Base-by-base conservation (phyloP, 2,329 filamentous ascomycete species). In the Cladosporium sp. region DNA sequence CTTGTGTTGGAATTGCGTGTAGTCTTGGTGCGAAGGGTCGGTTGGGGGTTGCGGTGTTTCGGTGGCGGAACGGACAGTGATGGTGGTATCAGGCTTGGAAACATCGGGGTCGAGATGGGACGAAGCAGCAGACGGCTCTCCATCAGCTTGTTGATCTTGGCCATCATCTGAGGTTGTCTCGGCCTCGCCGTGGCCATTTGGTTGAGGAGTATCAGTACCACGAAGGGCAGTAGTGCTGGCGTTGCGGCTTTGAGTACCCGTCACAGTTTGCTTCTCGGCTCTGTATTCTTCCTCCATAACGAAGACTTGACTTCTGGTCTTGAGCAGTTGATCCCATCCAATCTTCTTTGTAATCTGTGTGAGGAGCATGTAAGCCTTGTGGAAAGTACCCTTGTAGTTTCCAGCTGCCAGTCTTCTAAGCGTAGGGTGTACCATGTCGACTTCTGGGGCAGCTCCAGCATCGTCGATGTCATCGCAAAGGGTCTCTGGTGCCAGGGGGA, bases 231-330 rank as follows among this genome's bases (percentile, higher is more conserved):
- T 85, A 38, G 85, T 88, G 72, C 89, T 93, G 42, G 90, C 80
- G 65, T 86, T 90, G 38, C 86, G 81, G 61, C 83, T 84, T 53
- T 69, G 68, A 52, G 72, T 63, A 39, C 69, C 63, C 13, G 72
- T 65, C 42, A 73, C 62, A 15, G 72, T 72, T 50, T 87, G 83
- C 69, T 87, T 88, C 71, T 97, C 93, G 50, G 85, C 86, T 42
- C 93, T 83, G 66, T 98, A 98, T 68, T 98, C 93, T 64, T 98
- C 93, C 67, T 98, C 93, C 93, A 98, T 98, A 42, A 98, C 93
- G 61, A 98, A 98, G 1, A 98, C 93, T 55, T 92, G 91, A 72
- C 92, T 97, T 59, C 93, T 82, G 62, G 94, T 95, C 69, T 89
- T 94, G 45, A 98, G 75, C 18, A 98, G 77, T 65, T 96, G 89